A percentile compares a stretch with the other conserved stretches of the same genome.
Evolutionary conservation across 1,139 yeast genomes (phyloP).

Genomic region (Saccharomycopsis crataegensis): DNA sequence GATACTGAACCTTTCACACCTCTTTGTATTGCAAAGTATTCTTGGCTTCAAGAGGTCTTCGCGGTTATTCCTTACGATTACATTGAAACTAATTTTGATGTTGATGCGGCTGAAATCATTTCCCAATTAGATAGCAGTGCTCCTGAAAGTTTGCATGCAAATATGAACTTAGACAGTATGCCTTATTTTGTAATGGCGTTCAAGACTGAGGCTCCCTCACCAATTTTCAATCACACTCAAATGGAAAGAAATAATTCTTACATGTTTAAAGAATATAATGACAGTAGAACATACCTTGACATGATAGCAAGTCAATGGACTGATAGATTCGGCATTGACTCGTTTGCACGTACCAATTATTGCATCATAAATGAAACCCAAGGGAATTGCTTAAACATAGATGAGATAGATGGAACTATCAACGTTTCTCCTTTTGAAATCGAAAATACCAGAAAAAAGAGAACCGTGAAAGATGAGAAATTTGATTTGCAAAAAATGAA

Average conservation of each 20-base stretch:
- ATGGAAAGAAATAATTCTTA: not conserved
- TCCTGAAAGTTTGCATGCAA: no score
- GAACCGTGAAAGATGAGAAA: not conserved
- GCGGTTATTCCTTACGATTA: not conserved
- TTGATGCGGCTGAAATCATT: not conserved
- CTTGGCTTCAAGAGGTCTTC: not conserved
- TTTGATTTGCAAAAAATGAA: not conserved
- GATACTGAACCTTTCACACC: not conserved
- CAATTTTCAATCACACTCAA: not conserved
- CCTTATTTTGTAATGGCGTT: not conserved
- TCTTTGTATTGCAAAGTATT: not conserved
- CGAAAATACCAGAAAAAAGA: not conserved
- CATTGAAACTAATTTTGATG: not conserved
- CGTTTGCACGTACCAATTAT: conserved; percentile 2
- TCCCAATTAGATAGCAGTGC: no score
- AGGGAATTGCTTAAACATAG: conserved; percentile 1
- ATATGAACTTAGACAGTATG: not conserved
- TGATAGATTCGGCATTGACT: not conserved
- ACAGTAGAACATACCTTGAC: conserved; percentile 3
- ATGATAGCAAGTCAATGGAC: conserved; percentile 3
- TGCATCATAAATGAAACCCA: not conserved
- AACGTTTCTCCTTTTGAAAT: not conserved
- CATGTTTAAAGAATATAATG: not conserved
- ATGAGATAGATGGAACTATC: not conserved
- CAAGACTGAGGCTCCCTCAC: no score